These are phyloP conservation scores for Yarrowia sp. DNA, from an alignment of 805 yeast species.

Conservation along the genomic window DNA sequence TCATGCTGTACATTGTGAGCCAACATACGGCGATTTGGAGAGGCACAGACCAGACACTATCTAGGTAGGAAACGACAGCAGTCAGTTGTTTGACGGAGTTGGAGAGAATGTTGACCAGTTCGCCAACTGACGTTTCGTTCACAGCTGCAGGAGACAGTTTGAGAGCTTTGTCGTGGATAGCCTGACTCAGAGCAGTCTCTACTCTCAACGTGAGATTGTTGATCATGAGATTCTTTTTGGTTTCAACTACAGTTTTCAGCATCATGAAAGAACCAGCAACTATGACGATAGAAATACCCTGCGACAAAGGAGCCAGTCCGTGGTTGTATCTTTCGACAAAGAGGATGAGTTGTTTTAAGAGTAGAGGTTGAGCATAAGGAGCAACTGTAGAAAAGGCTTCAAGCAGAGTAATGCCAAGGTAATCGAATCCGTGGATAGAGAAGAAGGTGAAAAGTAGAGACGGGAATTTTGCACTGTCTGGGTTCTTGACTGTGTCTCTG, in stretches of 20 bases:
- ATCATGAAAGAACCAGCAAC: not conserved
- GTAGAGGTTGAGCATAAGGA: not conserved
- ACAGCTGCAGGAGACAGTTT: not conserved
- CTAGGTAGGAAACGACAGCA: not conserved
- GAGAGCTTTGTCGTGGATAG: not conserved
- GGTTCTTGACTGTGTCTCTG: not conserved
- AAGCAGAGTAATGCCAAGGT: not conserved
- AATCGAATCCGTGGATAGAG: not conserved
- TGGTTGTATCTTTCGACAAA: not conserved
- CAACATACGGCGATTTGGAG: not conserved
- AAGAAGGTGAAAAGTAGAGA: not conserved
- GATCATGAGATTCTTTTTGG: not conserved
- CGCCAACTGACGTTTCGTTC: not conserved
- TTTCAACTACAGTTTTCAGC: not conserved
- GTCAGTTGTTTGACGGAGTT: not conserved
- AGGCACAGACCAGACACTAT: not conserved
- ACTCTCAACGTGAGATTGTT: not conserved
- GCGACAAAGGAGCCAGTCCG: not conserved
- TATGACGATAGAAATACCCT: not conserved
- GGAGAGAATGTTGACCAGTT: not conserved
- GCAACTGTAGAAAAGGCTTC: not conserved
- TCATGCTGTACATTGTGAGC: not conserved
- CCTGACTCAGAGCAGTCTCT: not conserved
- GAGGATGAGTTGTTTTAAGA: not conserved
- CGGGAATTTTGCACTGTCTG: not conserved